Conservation (phyloP, 2,329 filamentous ascomycete species). For the Ophiostoma quercus region DNA sequence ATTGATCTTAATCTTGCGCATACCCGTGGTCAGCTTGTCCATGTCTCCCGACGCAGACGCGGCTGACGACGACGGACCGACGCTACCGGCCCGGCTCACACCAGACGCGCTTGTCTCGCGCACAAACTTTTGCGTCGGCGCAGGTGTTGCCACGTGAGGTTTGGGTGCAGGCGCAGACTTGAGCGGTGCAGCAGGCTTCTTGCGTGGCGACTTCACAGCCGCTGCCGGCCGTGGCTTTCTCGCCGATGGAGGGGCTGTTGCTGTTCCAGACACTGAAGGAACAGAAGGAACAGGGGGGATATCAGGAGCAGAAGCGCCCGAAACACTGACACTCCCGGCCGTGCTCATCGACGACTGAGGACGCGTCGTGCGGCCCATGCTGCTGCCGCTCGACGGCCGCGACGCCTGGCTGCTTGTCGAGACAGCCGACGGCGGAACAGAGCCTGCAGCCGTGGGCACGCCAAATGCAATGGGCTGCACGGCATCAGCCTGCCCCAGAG, state of each 20-base stretch:
- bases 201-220: slow-evolving; percentile 31
- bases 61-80: slow-evolving; percentile 21
- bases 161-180: not conserved
- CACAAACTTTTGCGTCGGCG: slow-evolving; percentile 16
- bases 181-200: slow-evolving; percentile 9
- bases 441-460: not conserved
- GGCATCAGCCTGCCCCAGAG: slow-evolving; percentile 18
- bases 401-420: slow-evolving; percentile 36
- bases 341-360: slow-evolving; percentile 42
- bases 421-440: slow-evolving; percentile 1
- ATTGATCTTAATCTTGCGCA: slow-evolving; percentile 61
- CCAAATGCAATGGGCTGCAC: slow-evolving; percentile 18
- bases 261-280: not conserved
- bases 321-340: slow-evolving; percentile 30
- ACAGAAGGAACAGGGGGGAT: not conserved
- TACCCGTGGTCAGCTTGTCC: slow-evolving; percentile 51
- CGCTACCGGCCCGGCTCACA: slow-evolving; percentile 2
- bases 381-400: slow-evolving; percentile 35
- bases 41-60: slow-evolving; percentile 41
- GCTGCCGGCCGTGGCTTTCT: slow-evolving; percentile 57
- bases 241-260: slow-evolving; percentile 39
- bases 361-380: slow-evolving; percentile 29
- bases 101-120: slow-evolving; percentile 5
- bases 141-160: slow-evolving; percentile 5
- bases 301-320: too few relatives aligned